Base-by-base conservation (phyloP, 805 yeast species). In the Candida khao-thaluensis region DNA sequence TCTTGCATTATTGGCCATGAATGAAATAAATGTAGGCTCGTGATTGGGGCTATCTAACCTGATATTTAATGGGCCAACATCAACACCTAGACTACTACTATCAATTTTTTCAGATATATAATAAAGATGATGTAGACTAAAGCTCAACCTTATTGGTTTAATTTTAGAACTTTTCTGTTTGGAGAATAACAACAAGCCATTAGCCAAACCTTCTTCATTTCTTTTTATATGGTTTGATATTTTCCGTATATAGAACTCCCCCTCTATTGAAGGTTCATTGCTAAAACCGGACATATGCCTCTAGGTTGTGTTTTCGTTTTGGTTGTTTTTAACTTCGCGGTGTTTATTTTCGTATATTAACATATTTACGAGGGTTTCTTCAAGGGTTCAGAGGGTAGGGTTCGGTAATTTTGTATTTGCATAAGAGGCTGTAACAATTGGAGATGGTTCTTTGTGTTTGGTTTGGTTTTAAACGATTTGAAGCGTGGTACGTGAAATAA, bases 51-150 rank as follows among this genome's bases (percentile, higher is more conserved):
- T 76, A 46, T 80, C 84, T 16, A 81, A 58, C 46, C 82, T 64
- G 32, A 81, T 65, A 51, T 76, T 76, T 58, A 80, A 61, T 3
- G 86, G 85, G 0, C 87, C 87, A 7, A 80, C 77, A 21, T 69
- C 74, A 18, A 69, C 72, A 7, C 68, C 74, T 40, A 51, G 69
- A 46, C 45, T 69, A 59, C 54, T 74, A 40, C 41, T 68, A 63
- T 66, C 79, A 59, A 81, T 77, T 37, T 74, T 65, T 29, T 79
- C 84, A n/a, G 77, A 57, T 16, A 81, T 64, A 49, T 74, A 81
- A 52, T 77, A 81, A 20, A 81, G 62, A 53, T 81, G 86, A 54
- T 81, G 87, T 18, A 79, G 62, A 12, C 85, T 78, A 37, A 81
- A 62, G 10, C 76, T 72, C 16, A 81, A 61, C 42, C 85, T 59